Evolutionary conservation across 768 basidiomycete species (phyloP), one percentile per base, ranked within the genome.

Genomic region (Trametes cinnabarina): DNA sequence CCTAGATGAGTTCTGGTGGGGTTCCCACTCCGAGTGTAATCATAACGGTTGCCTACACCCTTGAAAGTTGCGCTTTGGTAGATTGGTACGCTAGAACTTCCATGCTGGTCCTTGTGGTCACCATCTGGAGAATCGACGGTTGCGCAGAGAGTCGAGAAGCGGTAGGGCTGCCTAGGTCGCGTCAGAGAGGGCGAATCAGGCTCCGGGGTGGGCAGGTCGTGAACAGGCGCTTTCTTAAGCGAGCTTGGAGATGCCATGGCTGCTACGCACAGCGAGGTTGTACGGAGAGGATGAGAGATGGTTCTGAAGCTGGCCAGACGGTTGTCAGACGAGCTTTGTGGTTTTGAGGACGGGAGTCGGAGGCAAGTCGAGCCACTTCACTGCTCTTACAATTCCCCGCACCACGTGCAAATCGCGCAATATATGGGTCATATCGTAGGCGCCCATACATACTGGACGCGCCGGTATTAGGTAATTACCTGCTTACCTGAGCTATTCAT

Each of bases 41-140:
- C 96, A 69, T 94, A 99, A 66, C 87, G 82, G 50, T 89, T 91
- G 17, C 79, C 81, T 41, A 96, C 76, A 44, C 96, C 97, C 76
- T 98, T 98, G 84, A 99, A 98, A 0, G 97, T 99, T 8, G 97
- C 85, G 1, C 94, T 90, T 76, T 98, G 97, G 74, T 98, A 99
- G 73, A 99, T 98, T 20, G 97, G 97, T 1, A 98, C 93, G 7
- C 89, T 90, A 65, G 90, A 93, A 58, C 92, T 87, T 19, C 94
- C 94, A 71, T 94, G 89, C 75, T 98, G 96, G 74, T 99, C 96
- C 72, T 96, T 95, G 74, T 88, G 89, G 54, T 81, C 81, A 0
- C 92, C 89, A 67, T 93, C 91, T 63, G 93, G 93, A 64, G 92
- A 92, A 66, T 96, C 94, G 56, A 96, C 92, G 4, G 92, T 94